phyloP scores from a whole-genome alignment of 805 yeast species.

The Sugiyamaella americana region DNA sequence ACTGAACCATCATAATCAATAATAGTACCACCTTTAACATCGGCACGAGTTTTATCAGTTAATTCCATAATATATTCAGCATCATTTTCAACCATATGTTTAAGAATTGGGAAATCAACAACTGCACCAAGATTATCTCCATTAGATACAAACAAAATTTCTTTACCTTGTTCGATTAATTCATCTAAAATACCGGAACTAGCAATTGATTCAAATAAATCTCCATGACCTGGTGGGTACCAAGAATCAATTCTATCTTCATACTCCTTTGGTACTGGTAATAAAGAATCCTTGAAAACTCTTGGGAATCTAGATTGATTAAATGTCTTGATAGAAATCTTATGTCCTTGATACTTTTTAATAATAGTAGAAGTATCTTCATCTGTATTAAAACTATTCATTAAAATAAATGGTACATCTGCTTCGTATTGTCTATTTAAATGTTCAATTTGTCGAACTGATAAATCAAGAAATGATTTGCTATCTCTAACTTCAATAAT shows the following conservation, averaged over 20 bases:
- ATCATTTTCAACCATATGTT: slow-evolving; percentile 86
- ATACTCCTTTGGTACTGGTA: slow-evolving; percentile 81
- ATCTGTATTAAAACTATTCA: slow-evolving; percentile 98
- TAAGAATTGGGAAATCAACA: slow-evolving; percentile 82
- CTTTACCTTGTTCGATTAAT: slow-evolving; percentile 88
- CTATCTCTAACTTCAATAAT: slow-evolving; percentile 97
- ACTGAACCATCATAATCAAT: slow-evolving; percentile 94
- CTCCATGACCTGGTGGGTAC: slow-evolving; percentile 99
- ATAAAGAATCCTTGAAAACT: slow-evolving; percentile 87
- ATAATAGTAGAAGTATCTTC: slow-evolving; percentile 91
- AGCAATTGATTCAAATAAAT: slow-evolving; percentile 82
- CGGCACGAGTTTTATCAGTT: slow-evolving; percentile 98
- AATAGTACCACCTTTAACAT: slow-evolving; percentile 98
- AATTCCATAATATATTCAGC: slow-evolving; percentile 97
- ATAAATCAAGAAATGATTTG: slow-evolving; percentile 88
- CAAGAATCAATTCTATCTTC: slow-evolving; percentile 78
- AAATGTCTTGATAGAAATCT: slow-evolving; percentile 90
- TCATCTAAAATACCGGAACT: slow-evolving; percentile 89
- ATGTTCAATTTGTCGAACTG: slow-evolving; percentile 95
- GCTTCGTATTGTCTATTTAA: slow-evolving; percentile 84
- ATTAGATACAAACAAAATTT: slow-evolving; percentile 88
- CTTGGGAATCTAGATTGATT: slow-evolving; percentile 98
- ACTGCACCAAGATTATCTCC: slow-evolving; percentile 99
- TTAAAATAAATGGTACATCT: slow-evolving; percentile 91
- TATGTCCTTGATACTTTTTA: slow-evolving; percentile 94